Base-by-base conservation (phyloP, 495 filamentous ascomycete genomes). In the Rostrohypoxylon terebratum region DNA sequence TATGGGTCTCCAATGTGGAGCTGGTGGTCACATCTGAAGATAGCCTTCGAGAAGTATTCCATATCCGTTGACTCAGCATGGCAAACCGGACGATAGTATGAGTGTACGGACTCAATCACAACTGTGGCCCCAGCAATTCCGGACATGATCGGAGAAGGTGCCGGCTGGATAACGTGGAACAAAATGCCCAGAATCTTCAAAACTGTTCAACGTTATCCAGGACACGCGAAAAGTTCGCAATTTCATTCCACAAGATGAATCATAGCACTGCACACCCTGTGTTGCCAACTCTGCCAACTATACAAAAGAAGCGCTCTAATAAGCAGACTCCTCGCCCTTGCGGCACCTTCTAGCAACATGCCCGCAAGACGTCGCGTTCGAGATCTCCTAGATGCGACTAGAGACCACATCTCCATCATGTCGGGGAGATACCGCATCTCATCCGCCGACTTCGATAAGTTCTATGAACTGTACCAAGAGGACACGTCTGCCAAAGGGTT, bases 391-490 rank as follows among this genome's bases (percentile, higher is more conserved):
- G 63, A 55, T 2, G 57, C 36, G 3, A 51, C 66, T 6, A 66
- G 31, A 20, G 57, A 69, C 4, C 71, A 69, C 11, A 28, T 74
- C 11, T 69, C 57, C 23, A 61, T 34, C 7, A 69, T 74, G 66
- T 66, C 71, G 7, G 58, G 66, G 16, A 51, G 62, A 59, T 59
- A 63, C 55, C 57, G 44, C 33, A 40, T 74, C 42, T 59, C 66
- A 2, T 62, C 71, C 1, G 20, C 28, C n/a, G 71, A 74, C 13
- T 74, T 74, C 36, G 71, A 74, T n/a, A 55, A 51, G 50, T 61
- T 74, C 3, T 74, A 74, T 20, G 66, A 74, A 51, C 66, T 66
- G 14, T 74, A 69, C 42, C 71, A 74, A 20, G 57, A 66, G 16
- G 66, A 69, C 14, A 66, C 66, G 8, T 69, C 71, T 0, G 57